Conservation (phyloP, 2,329 filamentous ascomycete genomes). For the Penicillium sclerotiorum region DNA sequence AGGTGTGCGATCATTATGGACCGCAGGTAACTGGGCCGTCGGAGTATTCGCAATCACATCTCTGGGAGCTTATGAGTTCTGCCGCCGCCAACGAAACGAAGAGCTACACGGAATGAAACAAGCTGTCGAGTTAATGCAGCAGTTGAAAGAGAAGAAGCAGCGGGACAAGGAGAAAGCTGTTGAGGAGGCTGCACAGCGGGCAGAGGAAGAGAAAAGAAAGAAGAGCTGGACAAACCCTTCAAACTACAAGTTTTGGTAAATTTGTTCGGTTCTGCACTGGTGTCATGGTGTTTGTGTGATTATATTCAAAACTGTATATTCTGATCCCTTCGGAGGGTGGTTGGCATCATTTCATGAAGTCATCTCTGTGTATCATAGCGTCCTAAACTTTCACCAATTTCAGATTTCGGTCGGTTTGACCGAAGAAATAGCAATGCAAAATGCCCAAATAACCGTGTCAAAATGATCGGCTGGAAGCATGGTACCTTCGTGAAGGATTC, state of each 20-base stretch:
- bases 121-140: conserved; percentile 78
- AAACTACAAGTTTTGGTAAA: conserved; percentile 53
- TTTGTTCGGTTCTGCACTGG: conserved; percentile 24
- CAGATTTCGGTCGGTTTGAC: conserved; percentile 14
- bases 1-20: conserved; percentile 60
- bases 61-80: conserved; percentile 80
- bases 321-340: conserved; percentile 12
- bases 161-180: conserved; percentile 48
- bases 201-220: conserved; percentile 43
- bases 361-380: conserved; percentile 30
- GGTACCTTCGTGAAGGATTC: too few relatives aligned
- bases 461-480: too few relatives aligned
- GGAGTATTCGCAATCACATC: conserved; percentile 71
- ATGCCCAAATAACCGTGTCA: conserved; percentile 8
- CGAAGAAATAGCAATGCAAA: neutral
- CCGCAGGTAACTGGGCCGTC: conserved; percentile 83
- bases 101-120: conserved; percentile 84
- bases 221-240: conserved; percentile 48
- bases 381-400: conserved; percentile 11
- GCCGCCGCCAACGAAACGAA: conserved; percentile 70
- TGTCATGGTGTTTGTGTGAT: conserved; percentile 36
- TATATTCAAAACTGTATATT: conserved; percentile 28
- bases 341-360: conserved; percentile 25
- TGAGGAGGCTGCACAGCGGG: conserved; percentile 37
- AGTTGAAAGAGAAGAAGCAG: conserved; percentile 69